Conservation (phyloP, 176 grass and related monocot species). For the Aegilops speltoides region DNA sequence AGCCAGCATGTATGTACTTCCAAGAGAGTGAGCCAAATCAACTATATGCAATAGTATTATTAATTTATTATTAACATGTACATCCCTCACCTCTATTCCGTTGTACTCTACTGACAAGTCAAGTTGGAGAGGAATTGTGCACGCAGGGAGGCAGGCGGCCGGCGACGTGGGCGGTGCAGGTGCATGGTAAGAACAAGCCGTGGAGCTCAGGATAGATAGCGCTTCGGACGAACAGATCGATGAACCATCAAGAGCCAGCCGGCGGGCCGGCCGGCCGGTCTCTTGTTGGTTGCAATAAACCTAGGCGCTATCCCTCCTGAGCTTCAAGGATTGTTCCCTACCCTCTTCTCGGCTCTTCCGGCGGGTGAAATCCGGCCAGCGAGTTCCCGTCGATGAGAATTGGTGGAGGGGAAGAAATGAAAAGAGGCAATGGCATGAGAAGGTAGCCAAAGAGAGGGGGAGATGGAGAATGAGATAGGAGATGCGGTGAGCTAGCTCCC, state of each 20-base stretch:
- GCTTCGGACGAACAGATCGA: constrained; percentile 34
- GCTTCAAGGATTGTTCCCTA: constrained; percentile 54
- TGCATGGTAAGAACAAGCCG: constrained; percentile 47
- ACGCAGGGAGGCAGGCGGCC: neutral
- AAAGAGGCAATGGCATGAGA: neutral
- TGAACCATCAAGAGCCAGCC: constrained; percentile 5
- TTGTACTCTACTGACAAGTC: neutral
- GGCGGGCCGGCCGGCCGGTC: neutral
- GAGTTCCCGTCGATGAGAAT: neutral
- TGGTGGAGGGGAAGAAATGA: neutral
- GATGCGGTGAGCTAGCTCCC: neutral
- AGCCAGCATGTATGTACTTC: neutral
- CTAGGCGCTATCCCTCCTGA: constrained; percentile 71
- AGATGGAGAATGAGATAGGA: neutral
- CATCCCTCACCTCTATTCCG: constrained; percentile 5
- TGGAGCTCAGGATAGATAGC: constrained; percentile 78
- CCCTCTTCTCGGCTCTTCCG: constrained; percentile 7
- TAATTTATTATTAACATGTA: neutral
- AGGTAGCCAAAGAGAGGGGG: neutral
- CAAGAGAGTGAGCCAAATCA: neutral
- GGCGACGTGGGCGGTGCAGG: neutral
- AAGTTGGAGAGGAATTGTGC: neutral
- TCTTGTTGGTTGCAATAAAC: constrained; percentile 6
- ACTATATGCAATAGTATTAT: neutral
- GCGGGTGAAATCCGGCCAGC: neutral